Conservation (phyloP, 768 basidiomycete genomes). For the Termitomyces sp. region DNA sequence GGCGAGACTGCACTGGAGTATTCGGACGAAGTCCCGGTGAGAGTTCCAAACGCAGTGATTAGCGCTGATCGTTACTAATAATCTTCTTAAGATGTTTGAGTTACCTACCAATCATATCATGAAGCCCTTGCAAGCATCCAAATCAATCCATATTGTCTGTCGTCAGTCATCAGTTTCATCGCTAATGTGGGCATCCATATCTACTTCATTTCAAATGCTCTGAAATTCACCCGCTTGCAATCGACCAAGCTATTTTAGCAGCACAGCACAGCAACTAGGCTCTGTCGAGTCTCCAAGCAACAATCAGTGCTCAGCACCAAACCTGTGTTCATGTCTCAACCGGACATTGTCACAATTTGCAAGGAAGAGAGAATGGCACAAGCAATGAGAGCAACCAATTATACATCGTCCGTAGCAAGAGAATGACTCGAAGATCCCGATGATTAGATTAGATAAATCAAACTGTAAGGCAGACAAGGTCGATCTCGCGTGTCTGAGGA, state of each 20-base stretch:
- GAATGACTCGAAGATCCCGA: no score
- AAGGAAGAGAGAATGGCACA: background rate
- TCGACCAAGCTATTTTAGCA: background rate
- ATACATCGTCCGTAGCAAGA: no score
- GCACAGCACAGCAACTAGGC: background rate
- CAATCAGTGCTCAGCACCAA: background rate
- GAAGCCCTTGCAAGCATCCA: background rate
- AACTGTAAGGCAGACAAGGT: no score
- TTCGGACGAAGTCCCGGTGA: background rate
- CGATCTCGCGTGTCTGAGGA: no score
- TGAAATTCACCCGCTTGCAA: background rate
- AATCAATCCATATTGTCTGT: background rate
- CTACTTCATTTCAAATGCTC: background rate
- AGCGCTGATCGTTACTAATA: background rate
- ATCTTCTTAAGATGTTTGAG: no score
- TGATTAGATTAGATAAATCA: no score
- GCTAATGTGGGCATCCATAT: background rate
- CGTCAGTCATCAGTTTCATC: background rate
- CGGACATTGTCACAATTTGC: background rate
- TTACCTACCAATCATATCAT: background rate
- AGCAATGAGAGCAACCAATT: no score
- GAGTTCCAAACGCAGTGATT: background rate
- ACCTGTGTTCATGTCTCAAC: background rate
- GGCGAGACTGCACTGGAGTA: background rate
- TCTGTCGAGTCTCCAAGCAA: background rate